Base-by-base conservation (phyloP, 768 basidiomycete species). In the Lactifluus rugatus region DNA sequence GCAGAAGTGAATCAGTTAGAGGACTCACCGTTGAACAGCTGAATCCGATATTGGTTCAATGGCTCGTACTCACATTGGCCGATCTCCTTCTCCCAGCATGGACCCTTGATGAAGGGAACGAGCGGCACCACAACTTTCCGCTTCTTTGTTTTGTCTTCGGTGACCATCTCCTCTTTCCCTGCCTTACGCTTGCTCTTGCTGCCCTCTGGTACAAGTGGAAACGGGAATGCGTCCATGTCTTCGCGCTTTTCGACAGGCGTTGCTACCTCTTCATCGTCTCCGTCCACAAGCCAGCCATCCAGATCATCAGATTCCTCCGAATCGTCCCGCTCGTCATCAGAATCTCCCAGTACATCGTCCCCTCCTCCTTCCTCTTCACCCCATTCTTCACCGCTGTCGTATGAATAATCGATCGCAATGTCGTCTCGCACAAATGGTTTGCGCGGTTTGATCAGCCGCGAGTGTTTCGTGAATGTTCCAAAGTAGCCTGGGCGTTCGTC, bases 351-450 rank as follows among this genome's bases (percentile, higher is more conserved):
- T 54, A 89, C 86, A 49, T 89, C 89, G 50, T 85, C 90, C 11
- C 82, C 89, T 23, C 85, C 90, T 3, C 78, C 81, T 21, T 84
- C 83, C 67, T 93, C 93, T 57, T 87, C 89, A 62, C 92, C 91
- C 96, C 96, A 98, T 65, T 98, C 96, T 65, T 85, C 92, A 14
- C 91, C 95, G 52, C 90, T 93, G 72, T 99, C 94, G 67, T 94
- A 91, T 5, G 81, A 80, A 69, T 98, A 99, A 71, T 98, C 93
- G 54, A 89, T 78, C 13, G 81, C 77, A 1, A 85, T 73, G 11
- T 81, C 75, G 66, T 99, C 96, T 62, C 81, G 81, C 2, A 78
- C 82, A 60, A 95, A 86, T 1, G 96, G 94, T 17, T 78, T 81
- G 16, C 96, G 83, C 2, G 93, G 85, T 0, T 92, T 87, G 58